Base-by-base conservation (phyloP, 73 alveolate genomes). In the Breviolum minutum region DNA sequence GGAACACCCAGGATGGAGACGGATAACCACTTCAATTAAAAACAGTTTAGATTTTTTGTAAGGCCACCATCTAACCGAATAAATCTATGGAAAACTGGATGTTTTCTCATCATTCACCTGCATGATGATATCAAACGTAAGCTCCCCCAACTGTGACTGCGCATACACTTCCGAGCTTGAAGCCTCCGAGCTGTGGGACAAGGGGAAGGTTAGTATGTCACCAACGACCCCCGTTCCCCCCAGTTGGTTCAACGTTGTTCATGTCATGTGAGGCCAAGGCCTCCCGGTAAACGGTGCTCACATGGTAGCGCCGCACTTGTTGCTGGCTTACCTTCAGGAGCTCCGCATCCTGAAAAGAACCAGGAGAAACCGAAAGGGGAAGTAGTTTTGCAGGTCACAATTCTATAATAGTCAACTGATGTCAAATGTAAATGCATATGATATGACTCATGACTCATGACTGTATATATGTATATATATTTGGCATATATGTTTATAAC, bases 281-380 rank as follows among this genome's bases (percentile, higher is more conserved):
- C 92, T 93, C 98, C 61, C 98, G 90, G 63, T 93, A 93, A 16
- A 93, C 98, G n/a, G 98, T 93, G 92, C 98, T 83, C 63, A 93
- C 69, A 70, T 93, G 98, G 54, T 93, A 93, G 24, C 92, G 83
- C 80, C 98, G 81, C 62, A 74, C 81, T 29, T 74, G 92, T 20
- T 74, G 92, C 92, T 93, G 90, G 24, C 92, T 68, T 82, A 77
- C 80, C 48, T 66, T 48, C 29, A 61, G 62, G 29, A 87, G 83
- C 54, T 87, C 82, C 66, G 68, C 95, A 20, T 69, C 82, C 95
- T 87, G 95, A 29, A 12, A 9, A 48, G 14, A 71, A 16, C 14
- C 83, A 71, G n/a, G n/a, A n/a, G n/a, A n/a, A n/a, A n/a, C n/a
- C 54, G 3, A 3, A 3, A 40, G 0, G 54, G 54, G 54, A 40